A percentile compares a stretch with the other conserved stretches of the same genome.
Evolutionary conservation across 1,284 basidiomycete species (phyloP).

Genomic region (Apiotrichum siamense): DNA sequence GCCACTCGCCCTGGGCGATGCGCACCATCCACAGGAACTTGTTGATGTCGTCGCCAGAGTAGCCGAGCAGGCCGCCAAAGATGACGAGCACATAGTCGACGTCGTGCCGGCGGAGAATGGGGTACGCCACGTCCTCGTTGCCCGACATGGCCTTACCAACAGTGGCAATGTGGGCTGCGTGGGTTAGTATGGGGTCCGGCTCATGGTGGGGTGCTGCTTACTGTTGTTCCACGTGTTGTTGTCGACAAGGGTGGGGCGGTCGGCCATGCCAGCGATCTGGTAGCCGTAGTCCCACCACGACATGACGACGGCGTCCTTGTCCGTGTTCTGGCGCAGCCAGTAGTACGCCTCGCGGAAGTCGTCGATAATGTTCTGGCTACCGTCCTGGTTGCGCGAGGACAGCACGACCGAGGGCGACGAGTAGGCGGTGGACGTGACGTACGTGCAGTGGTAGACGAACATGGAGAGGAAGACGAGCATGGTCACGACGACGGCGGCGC

Average conservation of each 20-base stretch:
- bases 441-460: constrained; percentile 95
- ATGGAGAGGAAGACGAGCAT: constrained; percentile 73
- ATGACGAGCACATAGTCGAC: constrained; percentile 97
- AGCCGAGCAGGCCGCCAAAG: constrained; percentile 93
- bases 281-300: constrained; percentile 99
- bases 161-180: constrained; percentile 74
- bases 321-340: constrained; percentile 95
- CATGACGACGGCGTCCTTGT: constrained; percentile 87
- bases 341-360: constrained; percentile 99
- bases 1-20: constrained; percentile 97
- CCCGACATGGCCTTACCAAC: constrained; percentile 97
- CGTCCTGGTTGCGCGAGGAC: constrained; percentile 72
- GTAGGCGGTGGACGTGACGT: constrained; percentile 90
- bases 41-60: constrained; percentile 99
- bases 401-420: constrained; percentile 97
- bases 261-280: constrained; percentile 98
- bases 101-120: constrained; percentile 93
- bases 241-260: constrained; percentile 76
- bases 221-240: constrained; percentile 99
- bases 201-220: background rate
- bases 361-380: constrained; percentile 91
- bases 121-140: constrained; percentile 89
- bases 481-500: constrained; percentile 68
- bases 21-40: constrained; percentile 99
- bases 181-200: constrained; percentile 49